Conservation (phyloP, 495 filamentous ascomycete genomes). For the Lepraria neglecta region DNA sequence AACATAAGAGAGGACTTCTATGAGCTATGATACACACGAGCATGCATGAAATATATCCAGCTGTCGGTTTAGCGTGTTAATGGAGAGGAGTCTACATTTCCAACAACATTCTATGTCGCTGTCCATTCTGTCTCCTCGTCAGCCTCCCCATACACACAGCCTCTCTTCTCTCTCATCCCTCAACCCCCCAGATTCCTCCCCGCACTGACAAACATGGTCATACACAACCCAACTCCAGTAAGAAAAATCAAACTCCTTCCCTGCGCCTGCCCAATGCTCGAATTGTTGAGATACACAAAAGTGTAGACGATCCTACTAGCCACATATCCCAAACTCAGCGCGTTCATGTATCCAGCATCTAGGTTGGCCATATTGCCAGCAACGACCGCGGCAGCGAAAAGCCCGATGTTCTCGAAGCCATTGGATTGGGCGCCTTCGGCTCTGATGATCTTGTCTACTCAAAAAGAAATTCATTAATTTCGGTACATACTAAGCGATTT, state of each 20-base stretch:
- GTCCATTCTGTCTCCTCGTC: no score
- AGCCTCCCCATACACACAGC: no score
- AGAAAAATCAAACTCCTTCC: background rate
- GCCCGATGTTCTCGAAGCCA: constrained; percentile 44
- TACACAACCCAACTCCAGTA: background rate
- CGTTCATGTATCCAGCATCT: constrained; percentile 6
- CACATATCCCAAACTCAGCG: background rate
- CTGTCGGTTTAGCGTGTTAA: background rate
- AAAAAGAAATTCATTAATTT: background rate
- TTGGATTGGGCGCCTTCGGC: constrained; percentile 44
- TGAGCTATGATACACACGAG: constrained; percentile 10
- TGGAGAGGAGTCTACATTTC: no score
- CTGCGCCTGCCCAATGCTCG: background rate
- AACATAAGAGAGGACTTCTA: background rate
- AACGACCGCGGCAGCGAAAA: constrained; percentile 46
- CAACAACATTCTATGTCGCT: no score
- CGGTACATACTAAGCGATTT: no score
- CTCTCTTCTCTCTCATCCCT: background rate
- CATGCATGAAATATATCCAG: background rate
- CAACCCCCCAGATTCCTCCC: background rate
- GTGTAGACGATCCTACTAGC: background rate
- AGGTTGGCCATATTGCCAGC: constrained; percentile 44
- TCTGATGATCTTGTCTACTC: constrained; percentile 34
- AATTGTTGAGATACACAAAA: background rate
- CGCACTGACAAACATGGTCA: background rate